Base-by-base conservation (phyloP, 1,284 basidiomycete genomes). In the Xanthoconium separans region DNA sequence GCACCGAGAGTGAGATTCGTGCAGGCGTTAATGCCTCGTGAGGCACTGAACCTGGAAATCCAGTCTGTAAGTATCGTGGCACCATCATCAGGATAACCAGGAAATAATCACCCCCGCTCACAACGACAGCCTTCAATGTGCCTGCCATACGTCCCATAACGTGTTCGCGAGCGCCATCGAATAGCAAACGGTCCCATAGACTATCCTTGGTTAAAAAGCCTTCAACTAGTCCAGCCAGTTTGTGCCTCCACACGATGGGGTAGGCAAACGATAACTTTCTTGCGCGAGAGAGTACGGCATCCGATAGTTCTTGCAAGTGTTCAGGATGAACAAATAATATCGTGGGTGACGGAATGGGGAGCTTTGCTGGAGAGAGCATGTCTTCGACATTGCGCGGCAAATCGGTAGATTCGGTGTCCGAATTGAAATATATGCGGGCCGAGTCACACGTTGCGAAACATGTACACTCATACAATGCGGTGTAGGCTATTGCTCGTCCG, bases 171-270 rank as follows among this genome's bases (percentile, higher is more conserved):
- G 89, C 88, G 22, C 70, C 70, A 57, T 86, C 84, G 62, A 90
- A 87, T 27, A 90, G 80, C 15, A 85, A 71, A 42, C 87, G 79
- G 64, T 92, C 89, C 89, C 89, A 92, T 16, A 91, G 70, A 57
- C 86, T 86, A 51, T 89, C 85, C 63, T 84, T 87, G 15, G 81
- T 87, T 39, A 89, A 61, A 61, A 83, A 89, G 10, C 90, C 89
- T 59, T 89, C 85, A 2, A 73, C 65, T 8, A 91, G 68, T 11
- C 77, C 81, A 1, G 84, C 77, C 22, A 83, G 58, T 65, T 92
- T 92, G 70, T 92, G 90, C 30, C 87, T 77, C 81, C 83, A 85
- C 2, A 82, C 88, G 42, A 91, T 65, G 7, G 79, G 69, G 63
- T 78, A 82, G 30, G 83, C 61, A 8, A 85, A 55, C 51, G 75